Evolutionary conservation across 2,329 filamentous ascomycete genomes (phyloP), one percentile per base, ranked within the genome.

Genomic region (Fusarium gaditjirri): DNA sequence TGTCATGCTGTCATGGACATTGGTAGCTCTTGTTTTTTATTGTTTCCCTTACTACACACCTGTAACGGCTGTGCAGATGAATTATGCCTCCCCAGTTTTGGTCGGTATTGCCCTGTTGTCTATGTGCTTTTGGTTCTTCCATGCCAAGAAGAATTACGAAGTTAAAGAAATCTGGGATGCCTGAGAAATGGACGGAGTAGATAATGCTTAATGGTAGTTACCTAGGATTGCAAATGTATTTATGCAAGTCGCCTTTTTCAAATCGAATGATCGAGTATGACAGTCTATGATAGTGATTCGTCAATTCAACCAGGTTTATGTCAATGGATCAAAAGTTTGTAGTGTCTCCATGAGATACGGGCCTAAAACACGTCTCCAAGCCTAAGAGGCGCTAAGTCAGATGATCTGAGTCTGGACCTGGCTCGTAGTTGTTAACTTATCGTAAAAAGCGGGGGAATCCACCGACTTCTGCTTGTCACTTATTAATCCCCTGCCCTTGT

Each of bases 1-100:
- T 25, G n/a, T 31, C 6, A 63, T 65, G 59, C 23, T 65, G 12
- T 33, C 35, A 8, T 47, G 59, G 61, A 41, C 29, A 8, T n/a
- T 25, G 13, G 33, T 64, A 6, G 58, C 58, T 29, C 27, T 63
- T 2, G 14, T 55, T 6, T 63, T 64, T 13, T 64, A 64, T n/a
- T 64, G 61, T 4, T 64, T 63, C 17, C 61, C 46, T 3, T 64
- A 63, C 39, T 64, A 55, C 10, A 23, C 43, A 2, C 46, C 39
- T 5, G 61, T 41, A 2, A 36, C 38, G 1, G 58, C 58, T 23
- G 19, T 39, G 19, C 61, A 63, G 21, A 64, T 63, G 39, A 63
- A 63, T 5, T 63, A 63, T 16, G 61, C 61, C 3, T 63, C 58
- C 6, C 31, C 58, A 7, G 58, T 64, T 1, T 49, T 64, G 38